Percentiles rank a stretch among this genome's conserved stretches.
Evolutionary conservation across 495 filamentous ascomycete species (phyloP).

Genomic region (Aspergillus olivimuriae): DNA sequence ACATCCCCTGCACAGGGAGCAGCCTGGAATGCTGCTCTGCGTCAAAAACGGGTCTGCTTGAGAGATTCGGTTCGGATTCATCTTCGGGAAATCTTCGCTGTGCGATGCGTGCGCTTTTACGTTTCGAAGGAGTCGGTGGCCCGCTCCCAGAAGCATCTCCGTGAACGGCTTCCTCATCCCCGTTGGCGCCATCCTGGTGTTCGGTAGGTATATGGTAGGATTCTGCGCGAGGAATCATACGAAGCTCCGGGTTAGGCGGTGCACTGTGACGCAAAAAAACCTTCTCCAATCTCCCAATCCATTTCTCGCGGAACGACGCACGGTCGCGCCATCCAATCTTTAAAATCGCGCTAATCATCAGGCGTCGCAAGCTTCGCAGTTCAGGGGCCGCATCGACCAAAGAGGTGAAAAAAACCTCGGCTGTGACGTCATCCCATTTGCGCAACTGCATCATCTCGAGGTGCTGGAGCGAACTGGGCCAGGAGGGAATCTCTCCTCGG

Average conservation of each 20-base stretch:
- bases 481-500: slow-evolving; percentile 57
- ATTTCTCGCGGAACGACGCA: slow-evolving; percentile 63
- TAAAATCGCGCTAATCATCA: slow-evolving; percentile 66
- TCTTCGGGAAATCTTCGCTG: slow-evolving; percentile 19
- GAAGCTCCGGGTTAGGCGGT: slow-evolving; percentile 41
- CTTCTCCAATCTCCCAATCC: slow-evolving; percentile 55
- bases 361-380: slow-evolving; percentile 55
- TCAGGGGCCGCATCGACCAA: slow-evolving; percentile 60
- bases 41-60: background rate
- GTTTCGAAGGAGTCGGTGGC: slow-evolving; percentile 25
- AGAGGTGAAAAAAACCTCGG: slow-evolving; percentile 69
- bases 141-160: slow-evolving; percentile 11
- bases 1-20: slow-evolving; percentile 64
- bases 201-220: background rate
- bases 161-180: slow-evolving; percentile 1
- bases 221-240: slow-evolving; percentile 18
- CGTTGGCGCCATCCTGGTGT: background rate
- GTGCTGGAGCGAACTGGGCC: slow-evolving; percentile 61
- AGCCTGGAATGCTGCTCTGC: slow-evolving; percentile 14
- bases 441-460: slow-evolving; percentile 71
- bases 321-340: slow-evolving; percentile 73
- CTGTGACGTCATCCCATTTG: slow-evolving; percentile 57
- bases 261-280: slow-evolving; percentile 55
- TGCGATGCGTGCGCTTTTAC: slow-evolving; percentile 36
- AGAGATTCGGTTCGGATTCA: slow-evolving; percentile 7